These are phyloP conservation scores for Leccinum sublutescens DNA, from an alignment of 768 basidiomycete genomes.

Conservation along the genomic window DNA sequence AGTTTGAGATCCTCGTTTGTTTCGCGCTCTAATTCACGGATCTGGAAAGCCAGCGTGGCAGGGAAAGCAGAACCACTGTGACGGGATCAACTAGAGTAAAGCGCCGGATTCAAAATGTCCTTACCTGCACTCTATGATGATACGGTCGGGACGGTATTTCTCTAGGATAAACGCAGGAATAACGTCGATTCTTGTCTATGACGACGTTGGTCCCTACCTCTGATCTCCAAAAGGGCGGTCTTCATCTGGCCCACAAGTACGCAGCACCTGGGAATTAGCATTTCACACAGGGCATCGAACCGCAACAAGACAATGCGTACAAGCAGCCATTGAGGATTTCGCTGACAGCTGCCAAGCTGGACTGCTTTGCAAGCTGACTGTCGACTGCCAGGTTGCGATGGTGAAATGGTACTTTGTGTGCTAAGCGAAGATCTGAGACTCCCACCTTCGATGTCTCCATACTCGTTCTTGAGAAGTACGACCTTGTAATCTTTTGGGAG, in stretches of 20 bases:
- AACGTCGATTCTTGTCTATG: background rate
- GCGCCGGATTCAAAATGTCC: constrained; percentile 16
- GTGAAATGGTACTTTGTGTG: background rate
- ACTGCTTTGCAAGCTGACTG: constrained; percentile 84
- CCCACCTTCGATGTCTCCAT: constrained; percentile 87
- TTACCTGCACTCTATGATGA: constrained; percentile 94
- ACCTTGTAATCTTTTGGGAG: constrained; percentile 85
- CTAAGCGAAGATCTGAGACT: background rate
- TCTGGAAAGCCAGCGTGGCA: constrained; percentile 92
- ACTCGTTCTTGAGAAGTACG: constrained; percentile 94
- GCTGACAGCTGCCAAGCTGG: constrained; percentile 80
- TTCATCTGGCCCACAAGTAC: constrained; percentile 95
- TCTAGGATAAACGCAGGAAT: constrained; percentile 44
- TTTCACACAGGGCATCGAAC: background rate
- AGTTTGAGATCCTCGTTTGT: constrained; percentile 73
- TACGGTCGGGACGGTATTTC: constrained; percentile 81
- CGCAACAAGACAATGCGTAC: constrained; percentile 39
- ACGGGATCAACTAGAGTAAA: constrained; percentile 1
- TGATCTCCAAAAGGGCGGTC: constrained; percentile 83
- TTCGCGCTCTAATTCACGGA: constrained; percentile 83
- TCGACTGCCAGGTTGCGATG: constrained; percentile 61
- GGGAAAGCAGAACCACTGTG: constrained; percentile 93
- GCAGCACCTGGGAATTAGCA: constrained; percentile 62
- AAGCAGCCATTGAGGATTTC: constrained; percentile 97
- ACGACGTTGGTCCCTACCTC: constrained; percentile 45